Evolutionary conservation across 202 grass and related monocot genomes (phyloP), one percentile per base, ranked within the genome.

Genomic region (Panicum virgatum): DNA sequence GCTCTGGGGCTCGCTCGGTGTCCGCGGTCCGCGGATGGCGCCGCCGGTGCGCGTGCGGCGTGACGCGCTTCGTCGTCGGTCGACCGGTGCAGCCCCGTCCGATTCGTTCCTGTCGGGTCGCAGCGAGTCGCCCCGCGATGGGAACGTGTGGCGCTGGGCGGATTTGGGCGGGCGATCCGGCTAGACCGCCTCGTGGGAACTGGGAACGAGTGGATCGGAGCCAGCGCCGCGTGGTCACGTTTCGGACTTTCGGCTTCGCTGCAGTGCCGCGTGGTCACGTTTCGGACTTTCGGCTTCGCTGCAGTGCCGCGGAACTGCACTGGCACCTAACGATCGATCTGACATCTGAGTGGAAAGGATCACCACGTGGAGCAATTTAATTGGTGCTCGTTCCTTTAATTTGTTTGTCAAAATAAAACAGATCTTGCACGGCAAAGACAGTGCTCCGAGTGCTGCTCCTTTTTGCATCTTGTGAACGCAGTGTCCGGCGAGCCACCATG

Each of bases 71-170:
- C 40, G 11, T 7, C n/a, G 39, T 53, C 47, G 69, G 69, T 52
- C 47, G 5, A 34, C 4, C 32, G 32, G 32, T 3, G n/a, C n/a
- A n/a, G 32, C 32, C 32, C 16, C 16, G 69, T 22, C 47, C 0
- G 69, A n/a, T 53, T 32, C 18, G 2, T 38, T 15, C 34, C 32
- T 36, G 30, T 70, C 30, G 29, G 69, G 69, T 72, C 69, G 47
- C 69, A 36, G 69, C 47, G 34, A 20, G 68, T 32, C 44, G 7
- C 3, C 25, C 14, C 8, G 7, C 68, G 69, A 72, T 32, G 69
- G 47, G 29, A 73, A 73, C 69, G 69, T 53, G 69, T 51, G 69
- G 36, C 45, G 46, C 47, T 12, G 69, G 45, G 68, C 20, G 68
- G 45, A 19, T 72, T 36, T 51, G 69, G 46, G 69, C 50, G 69